These are phyloP conservation scores for Pseudomassariella vexata DNA, from an alignment of 2,329 filamentous ascomycete genomes.

Conservation along the genomic window DNA sequence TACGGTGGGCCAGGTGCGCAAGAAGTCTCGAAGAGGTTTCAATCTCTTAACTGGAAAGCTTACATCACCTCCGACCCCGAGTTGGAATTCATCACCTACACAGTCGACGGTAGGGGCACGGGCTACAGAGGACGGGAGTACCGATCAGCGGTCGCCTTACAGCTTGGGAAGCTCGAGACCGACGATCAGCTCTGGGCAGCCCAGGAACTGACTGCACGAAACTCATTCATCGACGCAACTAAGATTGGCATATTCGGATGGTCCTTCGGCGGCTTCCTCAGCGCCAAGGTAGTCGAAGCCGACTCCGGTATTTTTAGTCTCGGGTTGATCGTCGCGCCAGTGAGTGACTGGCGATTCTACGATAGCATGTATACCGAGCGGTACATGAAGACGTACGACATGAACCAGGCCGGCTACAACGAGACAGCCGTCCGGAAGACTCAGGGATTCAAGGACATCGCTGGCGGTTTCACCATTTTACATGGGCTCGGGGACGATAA, in stretches of 20 bases:
- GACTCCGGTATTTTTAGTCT: conserved; percentile 56
- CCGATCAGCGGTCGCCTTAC: conserved; percentile 49
- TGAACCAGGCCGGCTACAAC: conserved; percentile 56
- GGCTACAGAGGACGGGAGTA: conserved; percentile 59
- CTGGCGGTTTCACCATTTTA: conserved; percentile 55
- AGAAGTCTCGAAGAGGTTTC: conserved; percentile 51
- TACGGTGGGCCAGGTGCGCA: conserved; percentile 65
- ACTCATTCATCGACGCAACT: conserved; percentile 48
- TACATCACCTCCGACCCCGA: conserved; percentile 65
- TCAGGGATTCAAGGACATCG: conserved; percentile 56
- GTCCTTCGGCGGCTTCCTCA: conserved; percentile 63
- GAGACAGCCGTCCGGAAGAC: conserved; percentile 51
- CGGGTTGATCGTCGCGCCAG: conserved; percentile 59
- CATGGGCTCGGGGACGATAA: conserved; percentile 68
- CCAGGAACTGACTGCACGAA: conserved; percentile 41
- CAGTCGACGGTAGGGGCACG: conserved; percentile 63
- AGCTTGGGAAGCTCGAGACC: conserved; percentile 58
- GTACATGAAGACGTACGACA: conserved; percentile 60
- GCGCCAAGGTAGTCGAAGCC: conserved; percentile 59
- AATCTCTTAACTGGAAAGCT: conserved; percentile 49
- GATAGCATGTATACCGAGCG: conserved; percentile 67
- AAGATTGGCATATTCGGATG: conserved; percentile 65
- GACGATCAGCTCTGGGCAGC: conserved; percentile 65
- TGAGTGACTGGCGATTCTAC: conserved; percentile 66
- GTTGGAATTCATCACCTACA: conserved; percentile 62